Evolutionary conservation across 1,139 yeast genomes (phyloP).

Genomic region (Geotrichum restrictum): DNA sequence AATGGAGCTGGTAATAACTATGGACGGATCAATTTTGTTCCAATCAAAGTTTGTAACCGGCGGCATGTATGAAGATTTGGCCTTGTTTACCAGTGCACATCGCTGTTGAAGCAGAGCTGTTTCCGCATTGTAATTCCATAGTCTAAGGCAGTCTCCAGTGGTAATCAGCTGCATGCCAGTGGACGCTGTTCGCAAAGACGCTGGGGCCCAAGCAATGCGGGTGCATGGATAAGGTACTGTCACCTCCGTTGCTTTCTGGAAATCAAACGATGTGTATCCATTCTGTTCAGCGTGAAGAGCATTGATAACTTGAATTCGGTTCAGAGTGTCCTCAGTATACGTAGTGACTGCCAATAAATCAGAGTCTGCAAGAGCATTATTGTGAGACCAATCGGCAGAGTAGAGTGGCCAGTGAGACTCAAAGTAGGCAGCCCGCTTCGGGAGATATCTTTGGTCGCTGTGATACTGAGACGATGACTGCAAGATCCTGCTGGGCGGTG

Average conservation of each 20-base stretch:
- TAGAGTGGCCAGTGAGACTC: slow-evolving; percentile 61
- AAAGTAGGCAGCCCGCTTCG: slow-evolving; percentile 41
- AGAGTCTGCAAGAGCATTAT: slow-evolving; percentile 37
- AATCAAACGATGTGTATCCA: slow-evolving; percentile 27
- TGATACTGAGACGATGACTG: not conserved
- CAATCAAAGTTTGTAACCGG: slow-evolving; percentile 86
- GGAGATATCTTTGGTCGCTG: slow-evolving; percentile 5
- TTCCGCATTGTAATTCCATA: slow-evolving; percentile 52
- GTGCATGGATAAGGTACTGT: slow-evolving; percentile 64
- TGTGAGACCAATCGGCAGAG: slow-evolving; percentile 61
- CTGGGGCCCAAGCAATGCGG: slow-evolving; percentile 69
- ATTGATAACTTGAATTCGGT: slow-evolving; percentile 28
- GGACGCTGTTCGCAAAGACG: slow-evolving; percentile 18
- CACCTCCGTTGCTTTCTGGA: slow-evolving; percentile 46
- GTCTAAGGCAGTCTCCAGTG: slow-evolving; percentile 64
- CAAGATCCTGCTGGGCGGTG: not conserved
- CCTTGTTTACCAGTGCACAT: slow-evolving; percentile 43
- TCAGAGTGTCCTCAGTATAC: slow-evolving; percentile 56
- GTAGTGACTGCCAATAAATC: slow-evolving; percentile 64
- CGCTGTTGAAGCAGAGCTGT: slow-evolving; percentile 42
- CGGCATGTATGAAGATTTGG: slow-evolving; percentile 45
- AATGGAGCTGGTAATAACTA: slow-evolving; percentile 79
- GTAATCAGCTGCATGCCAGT: slow-evolving; percentile 52
- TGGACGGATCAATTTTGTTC: slow-evolving; percentile 68
- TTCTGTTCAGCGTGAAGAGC: not conserved